Evolutionary conservation across 2,329 filamentous ascomycete species (phyloP), one percentile per base, ranked within the genome.

Genomic region (Gremmenia infestans): DNA sequence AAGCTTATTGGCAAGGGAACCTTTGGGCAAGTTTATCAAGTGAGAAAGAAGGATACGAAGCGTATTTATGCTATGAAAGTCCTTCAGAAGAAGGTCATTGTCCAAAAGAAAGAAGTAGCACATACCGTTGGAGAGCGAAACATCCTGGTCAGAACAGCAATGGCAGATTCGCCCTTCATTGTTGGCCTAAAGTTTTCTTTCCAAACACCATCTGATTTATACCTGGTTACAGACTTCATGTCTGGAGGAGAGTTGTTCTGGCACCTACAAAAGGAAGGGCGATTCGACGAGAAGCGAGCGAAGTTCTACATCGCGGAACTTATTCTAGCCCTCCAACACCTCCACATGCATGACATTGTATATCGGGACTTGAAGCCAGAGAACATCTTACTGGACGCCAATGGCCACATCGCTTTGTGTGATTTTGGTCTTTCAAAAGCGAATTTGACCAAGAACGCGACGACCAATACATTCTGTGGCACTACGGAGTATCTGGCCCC

Each of bases 51-150:
- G 78, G 94, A 99, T 71, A 97, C 93, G 0, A 85, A 86, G 67
- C 87, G 94, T 46, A 97, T 99, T 59, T 99, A 99, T 69, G 94
- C 94, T 60, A 99, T 99, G 94, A 99, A 99, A 74, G 93, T 99
- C 1, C 78, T 99, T 35, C 97, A 94, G 50, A 99, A 99, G 80
- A 99, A 99, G 79, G 94, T 99, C 52, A 99, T 99, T 68, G 94
- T 99, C 25, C 94, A 99, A 75, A 99, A 99, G 82, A 99, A 99
- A 74, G 94, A 99, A 72, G 91, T 99, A 50, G 91, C 93, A 15
- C 94, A 99, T 71, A 99, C 94, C 0, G 86, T 99, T 39, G 94
- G 94, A 63, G 94, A 99, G 74, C 85, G 94, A 58, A 99, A 99
- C 70, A 99, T 99, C 63, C 79, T 99, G 48, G 94, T 99, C 42